Base-by-base conservation (phyloP, 257 asterid species). In the Solanum tarapatanum region DNA sequence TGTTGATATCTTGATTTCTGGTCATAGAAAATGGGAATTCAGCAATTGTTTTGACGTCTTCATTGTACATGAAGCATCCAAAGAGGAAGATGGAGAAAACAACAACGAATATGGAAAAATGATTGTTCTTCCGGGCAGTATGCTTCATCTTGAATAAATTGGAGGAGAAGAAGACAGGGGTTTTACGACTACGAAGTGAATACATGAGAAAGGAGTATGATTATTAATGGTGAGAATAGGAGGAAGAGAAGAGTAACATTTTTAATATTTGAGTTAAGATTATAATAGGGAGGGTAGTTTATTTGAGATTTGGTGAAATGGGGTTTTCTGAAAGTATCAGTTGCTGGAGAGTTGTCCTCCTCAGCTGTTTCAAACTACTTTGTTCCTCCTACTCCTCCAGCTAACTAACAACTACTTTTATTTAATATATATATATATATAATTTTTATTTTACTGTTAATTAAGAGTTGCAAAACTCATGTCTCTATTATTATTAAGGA, bases 11-110 rank as follows among this genome's bases (percentile, higher is more conserved):
- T 79, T 92, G 94, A 45, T 84, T 1, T 51, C 89, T 91, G 3
- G 95, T 91, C 45, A 91, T 86, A 4, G 95, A 92, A 33, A 96
- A 93, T 1, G 99, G 96, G 88, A 93, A 96, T 19, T 93, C 95
- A 1, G 99, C 96, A 11, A 95, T 89, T 84, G 98, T 93, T 73
- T 92, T 96, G 9, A 93, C 94, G 68, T 96, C 98, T 70, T 95
- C 98, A 13, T 90, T 94, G 91, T 96, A 96, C 96, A 95, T 93
- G 91, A 96, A 93, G 51, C 97, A 94, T 13, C 98, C 98, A 48
- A 94, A 93, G n/a, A 95, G 89, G 74, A 96, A 93, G 55, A 94
- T 86, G 19, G 96, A 94, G 84, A 93, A 82, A 33, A 92, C 94
- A n/a, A 93, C 94, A 5, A 88, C 95, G 60, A 92, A 91, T 6